phyloP scores from a whole-genome alignment of 2,329 filamentous ascomycete genomes.

The Paecilomyces sp. region DNA sequence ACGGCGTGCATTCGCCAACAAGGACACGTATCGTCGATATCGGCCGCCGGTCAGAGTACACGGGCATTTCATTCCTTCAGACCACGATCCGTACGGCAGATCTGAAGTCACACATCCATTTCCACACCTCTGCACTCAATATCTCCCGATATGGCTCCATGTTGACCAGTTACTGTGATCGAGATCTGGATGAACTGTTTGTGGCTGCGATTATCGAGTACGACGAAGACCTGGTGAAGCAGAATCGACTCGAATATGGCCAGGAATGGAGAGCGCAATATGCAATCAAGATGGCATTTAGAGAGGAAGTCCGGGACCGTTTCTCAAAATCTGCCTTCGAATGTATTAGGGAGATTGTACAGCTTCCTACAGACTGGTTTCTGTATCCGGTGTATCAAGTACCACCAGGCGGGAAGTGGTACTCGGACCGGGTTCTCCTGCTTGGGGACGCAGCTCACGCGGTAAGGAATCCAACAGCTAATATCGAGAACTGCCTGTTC shows the following conservation, averaged over 20 bases:
- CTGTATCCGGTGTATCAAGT: slow-evolving; percentile 41
- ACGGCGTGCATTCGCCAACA: slow-evolving; percentile 34
- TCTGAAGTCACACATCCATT: slow-evolving; percentile 23
- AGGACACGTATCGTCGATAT: slow-evolving; percentile 31
- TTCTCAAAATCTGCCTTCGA: slow-evolving; percentile 30
- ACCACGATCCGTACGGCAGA: slow-evolving; percentile 20
- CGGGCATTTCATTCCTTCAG: slow-evolving; percentile 35
- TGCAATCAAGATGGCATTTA: slow-evolving; percentile 26
- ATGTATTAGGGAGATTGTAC: slow-evolving; percentile 29
- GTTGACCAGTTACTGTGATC: slow-evolving; percentile 33
- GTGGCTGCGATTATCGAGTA: slow-evolving; percentile 33
- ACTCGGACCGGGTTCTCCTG: slow-evolving; percentile 31
- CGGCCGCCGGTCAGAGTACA: slow-evolving; percentile 27
- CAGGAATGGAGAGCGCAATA: slow-evolving; percentile 28
- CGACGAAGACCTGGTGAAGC: slow-evolving; percentile 17
- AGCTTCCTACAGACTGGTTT: slow-evolving; percentile 29
- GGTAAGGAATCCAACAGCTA: slow-evolving; percentile 17
- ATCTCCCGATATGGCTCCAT: slow-evolving; percentile 31
- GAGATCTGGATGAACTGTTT: slow-evolving; percentile 29
- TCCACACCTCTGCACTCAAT: slow-evolving; percentile 33
- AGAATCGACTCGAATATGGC: slow-evolving; percentile 17
- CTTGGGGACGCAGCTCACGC: slow-evolving; percentile 43
- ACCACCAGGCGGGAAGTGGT: slow-evolving; percentile 31
- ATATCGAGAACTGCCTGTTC: neutral
- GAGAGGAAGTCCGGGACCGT: slow-evolving; percentile 26